phyloP scores from a whole-genome alignment of 345 rosid species.

The Eucalyptus urophylla region DNA sequence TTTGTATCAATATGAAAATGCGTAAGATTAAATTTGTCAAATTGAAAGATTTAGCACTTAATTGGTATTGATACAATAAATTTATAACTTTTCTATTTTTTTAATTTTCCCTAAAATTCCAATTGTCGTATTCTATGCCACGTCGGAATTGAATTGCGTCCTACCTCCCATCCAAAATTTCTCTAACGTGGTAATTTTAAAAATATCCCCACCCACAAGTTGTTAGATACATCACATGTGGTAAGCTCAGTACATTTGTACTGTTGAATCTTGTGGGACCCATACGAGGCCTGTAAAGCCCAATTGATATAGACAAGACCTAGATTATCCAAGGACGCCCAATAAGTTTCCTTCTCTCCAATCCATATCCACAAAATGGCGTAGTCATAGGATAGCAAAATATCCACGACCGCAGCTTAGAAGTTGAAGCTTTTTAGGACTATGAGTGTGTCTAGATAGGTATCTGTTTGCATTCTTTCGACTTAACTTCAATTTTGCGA shows the following conservation, averaged over 20 bases:
- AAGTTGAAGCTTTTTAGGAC: not conserved
- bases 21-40: too few relatives aligned
- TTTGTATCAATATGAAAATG: fast-evolving
- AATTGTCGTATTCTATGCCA: not conserved
- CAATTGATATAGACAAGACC: not conserved
- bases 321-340: too few relatives aligned
- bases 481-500: not conserved
- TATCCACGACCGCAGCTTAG: not conserved
- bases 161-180: not conserved
- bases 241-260: not conserved
- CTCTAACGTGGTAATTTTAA: not conserved
- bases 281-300: not conserved
- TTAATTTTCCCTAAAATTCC: too few relatives aligned
- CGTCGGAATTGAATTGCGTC: not conserved
- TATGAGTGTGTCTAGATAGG: not conserved
- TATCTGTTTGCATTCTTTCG: not conserved
- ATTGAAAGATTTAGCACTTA: too few relatives aligned
- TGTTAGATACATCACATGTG: not conserved
- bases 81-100: too few relatives aligned
- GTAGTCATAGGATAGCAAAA: not conserved
- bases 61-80: fast-evolving
- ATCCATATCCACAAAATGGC: not conserved
- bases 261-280: not conserved
- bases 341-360: not conserved
- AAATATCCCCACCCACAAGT: not conserved